phyloP scores from a whole-genome alignment of 1,284 basidiomycete species.

The Mycena citricolor region DNA sequence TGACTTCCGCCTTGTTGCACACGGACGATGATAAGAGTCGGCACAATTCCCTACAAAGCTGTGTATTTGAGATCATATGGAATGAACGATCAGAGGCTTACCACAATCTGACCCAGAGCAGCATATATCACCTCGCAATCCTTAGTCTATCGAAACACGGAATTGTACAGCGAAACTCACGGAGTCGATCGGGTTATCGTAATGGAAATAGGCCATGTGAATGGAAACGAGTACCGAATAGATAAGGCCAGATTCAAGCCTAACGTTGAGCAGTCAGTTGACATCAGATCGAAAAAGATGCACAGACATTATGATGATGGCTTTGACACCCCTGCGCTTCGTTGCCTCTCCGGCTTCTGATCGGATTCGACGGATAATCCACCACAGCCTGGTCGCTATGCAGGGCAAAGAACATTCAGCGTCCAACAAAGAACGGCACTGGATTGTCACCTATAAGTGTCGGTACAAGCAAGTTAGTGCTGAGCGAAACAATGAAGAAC shows the following conservation, averaged over 20 bases:
- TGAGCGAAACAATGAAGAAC: constrained; percentile 22
- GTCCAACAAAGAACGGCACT: not conserved
- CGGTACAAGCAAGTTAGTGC: constrained; percentile 18
- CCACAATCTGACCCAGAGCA: constrained; percentile 17
- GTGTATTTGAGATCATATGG: not conserved
- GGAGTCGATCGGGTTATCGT: constrained; percentile 13
- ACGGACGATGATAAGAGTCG: constrained; percentile 20
- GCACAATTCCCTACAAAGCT: constrained; percentile 15
- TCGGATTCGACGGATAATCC: constrained; percentile 14
- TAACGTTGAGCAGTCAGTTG: not conserved
- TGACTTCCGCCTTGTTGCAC: too few species aligned
- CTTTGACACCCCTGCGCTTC: constrained; percentile 13
- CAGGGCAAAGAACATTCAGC: not conserved
- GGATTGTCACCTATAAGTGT: constrained; percentile 11
- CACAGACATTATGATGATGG: constrained; percentile 20
- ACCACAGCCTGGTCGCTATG: constrained; percentile 21
- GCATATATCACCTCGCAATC: constrained; percentile 13
- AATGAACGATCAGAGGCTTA: constrained; percentile 1
- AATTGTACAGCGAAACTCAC: not conserved
- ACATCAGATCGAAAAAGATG: not conserved
- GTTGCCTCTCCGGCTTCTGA: constrained; percentile 6
- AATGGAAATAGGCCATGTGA: constrained; percentile 22
- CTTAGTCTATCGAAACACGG: not conserved
- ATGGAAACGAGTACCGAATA: constrained; percentile 19
- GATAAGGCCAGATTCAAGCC: constrained; percentile 22